Evolutionary conservation across 345 rosid genomes (phyloP).

Genomic region (Chamaenerion angustifolium): DNA sequence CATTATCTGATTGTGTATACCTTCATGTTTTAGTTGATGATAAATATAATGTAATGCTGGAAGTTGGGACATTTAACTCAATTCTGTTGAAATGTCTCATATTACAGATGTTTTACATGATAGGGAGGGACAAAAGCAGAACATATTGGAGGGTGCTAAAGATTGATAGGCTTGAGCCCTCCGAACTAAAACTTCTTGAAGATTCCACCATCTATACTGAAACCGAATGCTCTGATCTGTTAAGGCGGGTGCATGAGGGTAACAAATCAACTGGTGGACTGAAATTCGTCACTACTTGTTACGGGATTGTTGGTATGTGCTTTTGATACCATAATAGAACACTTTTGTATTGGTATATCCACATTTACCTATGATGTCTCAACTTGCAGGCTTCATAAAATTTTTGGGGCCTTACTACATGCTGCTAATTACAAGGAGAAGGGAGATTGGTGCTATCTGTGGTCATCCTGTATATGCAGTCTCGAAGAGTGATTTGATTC

Average conservation of each 20-base stretch:
- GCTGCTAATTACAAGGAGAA: conserved; percentile 79
- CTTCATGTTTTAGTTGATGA: neutral
- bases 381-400: conserved; percentile 61
- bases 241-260: conserved; percentile 86
- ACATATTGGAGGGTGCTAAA: conserved; percentile 66
- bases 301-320: conserved; percentile 82
- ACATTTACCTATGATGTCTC: conserved; percentile 6
- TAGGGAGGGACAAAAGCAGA: conserved; percentile 60
- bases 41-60: neutral
- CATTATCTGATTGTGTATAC: no score
- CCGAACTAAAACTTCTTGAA: conserved; percentile 65
- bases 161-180: conserved; percentile 58
- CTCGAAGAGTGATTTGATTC: conserved; percentile 64
- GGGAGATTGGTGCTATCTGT: conserved; percentile 76
- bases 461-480: conserved; percentile 80
- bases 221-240: conserved; percentile 56
- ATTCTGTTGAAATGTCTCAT: conserved; percentile 3
- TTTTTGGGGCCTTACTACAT: conserved; percentile 97
- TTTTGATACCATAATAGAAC: conserved; percentile 2
- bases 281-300: conserved; percentile 69
- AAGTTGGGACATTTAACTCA: neutral
- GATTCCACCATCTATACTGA: conserved; percentile 66
- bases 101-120: conserved; percentile 64
- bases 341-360: neutral
- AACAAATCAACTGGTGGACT: conserved; percentile 86